phyloP scores from a whole-genome alignment of 371 early-diverging fungal species.

The Mucor sp. region DNA sequence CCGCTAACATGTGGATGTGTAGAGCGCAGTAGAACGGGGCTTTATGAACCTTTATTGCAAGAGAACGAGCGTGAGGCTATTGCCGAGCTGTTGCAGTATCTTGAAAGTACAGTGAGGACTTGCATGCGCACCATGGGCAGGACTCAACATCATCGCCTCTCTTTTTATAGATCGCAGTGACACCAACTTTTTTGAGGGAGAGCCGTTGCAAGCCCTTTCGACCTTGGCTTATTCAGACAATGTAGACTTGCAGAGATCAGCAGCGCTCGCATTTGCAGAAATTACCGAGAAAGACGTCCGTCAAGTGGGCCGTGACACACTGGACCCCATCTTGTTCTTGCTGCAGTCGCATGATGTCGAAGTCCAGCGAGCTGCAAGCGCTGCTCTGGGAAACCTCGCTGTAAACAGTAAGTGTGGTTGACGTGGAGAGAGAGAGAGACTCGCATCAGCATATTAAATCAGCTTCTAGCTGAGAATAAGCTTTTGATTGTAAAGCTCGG shows the following conservation, averaged over 20 bases:
- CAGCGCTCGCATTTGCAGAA: conserved; percentile 91
- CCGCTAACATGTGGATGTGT: not conserved
- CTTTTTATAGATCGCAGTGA: conserved; percentile 67
- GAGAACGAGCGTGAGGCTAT: conserved; percentile 89
- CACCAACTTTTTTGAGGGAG: conserved; percentile 87
- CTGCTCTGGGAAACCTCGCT: conserved; percentile 90
- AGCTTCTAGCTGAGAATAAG: conserved; percentile 72
- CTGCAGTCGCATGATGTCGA: conserved; percentile 86
- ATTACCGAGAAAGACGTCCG: conserved; percentile 89
- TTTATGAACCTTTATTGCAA: conserved; percentile 79
- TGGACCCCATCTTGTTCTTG: conserved; percentile 83
- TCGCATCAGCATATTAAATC: not conserved
- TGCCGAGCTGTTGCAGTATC: conserved; percentile 76
- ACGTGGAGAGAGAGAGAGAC: not conserved
- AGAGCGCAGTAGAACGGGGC: conserved; percentile 49
- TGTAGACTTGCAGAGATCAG: conserved; percentile 85
- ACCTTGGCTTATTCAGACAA: conserved; percentile 86
- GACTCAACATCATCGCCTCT: not conserved
- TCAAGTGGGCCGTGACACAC: conserved; percentile 74
- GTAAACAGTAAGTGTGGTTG: conserved; percentile 69
- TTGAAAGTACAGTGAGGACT: conserved; percentile 69
- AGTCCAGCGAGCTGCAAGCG: conserved; percentile 87
- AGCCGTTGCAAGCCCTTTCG: conserved; percentile 80
- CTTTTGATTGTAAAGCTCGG: conserved; percentile 83
- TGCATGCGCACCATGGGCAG: not conserved